phyloP scores from a whole-genome alignment of 306 rosid genomes.

The Mimosa bimucronata region DNA sequence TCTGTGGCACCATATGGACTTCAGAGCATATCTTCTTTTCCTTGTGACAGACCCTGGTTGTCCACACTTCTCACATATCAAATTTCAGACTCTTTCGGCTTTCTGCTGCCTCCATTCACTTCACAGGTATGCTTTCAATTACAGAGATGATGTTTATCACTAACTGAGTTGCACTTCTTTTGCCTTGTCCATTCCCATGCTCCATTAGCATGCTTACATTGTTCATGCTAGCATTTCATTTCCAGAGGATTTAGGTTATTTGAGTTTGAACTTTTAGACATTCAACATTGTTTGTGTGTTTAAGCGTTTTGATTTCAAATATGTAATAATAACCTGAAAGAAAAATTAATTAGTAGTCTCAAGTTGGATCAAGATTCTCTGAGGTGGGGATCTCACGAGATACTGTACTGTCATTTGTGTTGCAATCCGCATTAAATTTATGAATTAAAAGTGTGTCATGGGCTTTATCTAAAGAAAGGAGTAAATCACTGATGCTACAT shows the following conservation, averaged over 20 bases:
- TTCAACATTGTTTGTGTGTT: neutral
- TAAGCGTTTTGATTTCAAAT: neutral
- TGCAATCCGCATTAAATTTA: neutral
- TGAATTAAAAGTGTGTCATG: neutral
- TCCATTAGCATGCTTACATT: neutral
- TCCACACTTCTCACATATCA: neutral
- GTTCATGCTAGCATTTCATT: neutral
- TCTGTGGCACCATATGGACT: neutral
- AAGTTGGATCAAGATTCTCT: neutral
- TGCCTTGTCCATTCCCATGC: neutral
- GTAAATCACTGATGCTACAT: neutral
- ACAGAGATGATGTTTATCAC: neutral
- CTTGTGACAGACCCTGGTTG: neutral
- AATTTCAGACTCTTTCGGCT: neutral
- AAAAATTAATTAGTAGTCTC: neutral
- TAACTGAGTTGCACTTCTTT: neutral
- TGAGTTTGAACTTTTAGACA: neutral
- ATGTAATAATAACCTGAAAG: neutral
- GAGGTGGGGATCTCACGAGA: neutral
- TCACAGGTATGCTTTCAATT: neutral
- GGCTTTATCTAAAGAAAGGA: neutral
- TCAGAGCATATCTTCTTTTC: neutral
- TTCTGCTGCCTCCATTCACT: neutral
- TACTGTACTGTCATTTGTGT: neutral
- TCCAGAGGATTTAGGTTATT: neutral